Base-by-base conservation (phyloP, 2,329 filamentous ascomycete genomes). In the Pyricularia pennisetigena region DNA sequence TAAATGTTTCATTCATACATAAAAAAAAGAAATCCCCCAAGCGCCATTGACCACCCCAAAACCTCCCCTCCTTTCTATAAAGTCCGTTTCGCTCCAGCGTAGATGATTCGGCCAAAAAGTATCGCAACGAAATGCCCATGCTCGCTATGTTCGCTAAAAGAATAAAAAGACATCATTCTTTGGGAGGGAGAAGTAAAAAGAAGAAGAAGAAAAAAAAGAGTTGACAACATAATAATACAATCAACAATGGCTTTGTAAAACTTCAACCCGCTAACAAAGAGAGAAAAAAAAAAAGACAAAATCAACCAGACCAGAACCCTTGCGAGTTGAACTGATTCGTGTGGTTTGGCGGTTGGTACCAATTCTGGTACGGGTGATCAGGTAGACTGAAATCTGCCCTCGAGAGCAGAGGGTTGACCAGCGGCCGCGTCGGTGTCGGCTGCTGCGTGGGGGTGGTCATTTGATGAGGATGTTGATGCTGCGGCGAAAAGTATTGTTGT, bases 311-410 rank as follows among this genome's bases (percentile, higher is more conserved):
- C 66, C 49, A 67, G 54, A 67, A 69, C 26, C 69, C 63, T 12
- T 69, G 67, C 4, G 68, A 65, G 26, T 64, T 67, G 16, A 69
- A 71, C 20, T 68, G 30, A 4, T 64, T 68, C 26, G 70, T 68
- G 29, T 71, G 69, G 28, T 85, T 90, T 1, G 91, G 90, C 49
- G 91, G 89, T 70, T 93, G 88, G 73, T 94, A 96, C 78, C 89
- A 89, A 66, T 88, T 88, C 74, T 92, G 89, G 74, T 95, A 96
- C 0, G 93, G 92, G 77, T 94, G 91, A 71, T 92, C 89, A 4
- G 91, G 89, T 72, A 90, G 82, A 28, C 83, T 89, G 76, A 95
- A 95, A 74, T 95, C 91, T 0, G 91, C 91, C 64, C 73, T 70
- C 28, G 86, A 87, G 72, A 89, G 84, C 57, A 94, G 78, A 1